phyloP scores from a whole-genome alignment of 164 flowering plant genomes.

The Chimonanthus salicifolius region DNA sequence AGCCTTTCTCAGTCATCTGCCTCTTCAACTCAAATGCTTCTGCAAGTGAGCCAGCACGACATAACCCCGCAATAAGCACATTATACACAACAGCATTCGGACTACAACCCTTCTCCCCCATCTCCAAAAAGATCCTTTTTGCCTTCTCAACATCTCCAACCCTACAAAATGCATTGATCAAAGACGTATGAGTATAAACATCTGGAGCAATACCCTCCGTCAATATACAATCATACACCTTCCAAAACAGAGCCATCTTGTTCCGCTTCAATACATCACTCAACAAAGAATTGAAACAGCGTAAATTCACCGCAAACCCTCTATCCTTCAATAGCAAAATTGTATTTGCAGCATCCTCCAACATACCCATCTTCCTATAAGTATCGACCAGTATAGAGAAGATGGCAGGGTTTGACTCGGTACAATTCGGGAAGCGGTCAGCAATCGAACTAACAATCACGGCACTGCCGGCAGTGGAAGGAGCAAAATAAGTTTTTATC shows the following conservation, averaged over 20 bases:
- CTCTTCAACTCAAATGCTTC: conserved; percentile 56
- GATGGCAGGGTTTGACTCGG: conserved; percentile 21
- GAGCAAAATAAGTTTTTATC: conserved; percentile 25
- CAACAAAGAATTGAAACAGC: conserved; percentile 60
- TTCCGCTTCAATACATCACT: conserved; percentile 44
- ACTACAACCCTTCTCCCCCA: conserved; percentile 56
- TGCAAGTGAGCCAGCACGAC: conserved; percentile 41
- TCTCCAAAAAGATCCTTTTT: conserved; percentile 42
- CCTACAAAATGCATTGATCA: conserved; percentile 51
- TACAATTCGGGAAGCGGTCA: conserved; percentile 10
- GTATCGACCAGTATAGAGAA: conserved; percentile 49
- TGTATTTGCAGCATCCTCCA: conserved; percentile 45
- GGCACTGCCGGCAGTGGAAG: neutral
- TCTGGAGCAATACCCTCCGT: conserved; percentile 38
- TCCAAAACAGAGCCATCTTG: conserved; percentile 58
- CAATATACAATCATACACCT: conserved; percentile 50
- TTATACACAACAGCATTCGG: conserved; percentile 54
- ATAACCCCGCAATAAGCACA: conserved; percentile 58
- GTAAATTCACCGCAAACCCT: conserved; percentile 31
- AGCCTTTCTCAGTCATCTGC: conserved; percentile 43
- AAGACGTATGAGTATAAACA: conserved; percentile 54
- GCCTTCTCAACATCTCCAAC: conserved; percentile 46
- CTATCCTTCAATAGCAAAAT: conserved; percentile 24
- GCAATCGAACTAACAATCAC: conserved; percentile 34
- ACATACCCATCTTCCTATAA: conserved; percentile 39